Evolutionary conservation across 2,329 filamentous ascomycete genomes (phyloP), one percentile per base, ranked within the genome.

Genomic region (Pseudopyricularia cyperi): DNA sequence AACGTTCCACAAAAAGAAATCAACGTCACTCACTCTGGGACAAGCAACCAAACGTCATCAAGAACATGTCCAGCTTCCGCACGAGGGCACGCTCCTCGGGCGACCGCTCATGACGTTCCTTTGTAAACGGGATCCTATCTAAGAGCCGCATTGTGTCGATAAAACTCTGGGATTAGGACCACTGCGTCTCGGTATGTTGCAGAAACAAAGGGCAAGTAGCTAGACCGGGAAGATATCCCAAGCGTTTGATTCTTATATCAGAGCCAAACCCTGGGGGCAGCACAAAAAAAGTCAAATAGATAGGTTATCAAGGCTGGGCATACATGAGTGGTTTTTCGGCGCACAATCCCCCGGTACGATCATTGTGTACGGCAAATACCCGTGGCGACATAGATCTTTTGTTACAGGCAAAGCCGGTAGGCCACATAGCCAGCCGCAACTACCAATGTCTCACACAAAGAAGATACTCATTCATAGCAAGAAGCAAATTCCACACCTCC

Each of bases 371-470:
- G n/a, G n/a, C n/a, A n/a, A n/a, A n/a, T n/a, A n/a, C n/a, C n/a
- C n/a, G n/a, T n/a, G n/a, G n/a, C n/a, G n/a, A n/a, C n/a, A n/a
- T n/a, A n/a, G n/a, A n/a, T n/a, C n/a, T n/a, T n/a, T n/a, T n/a
- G n/a, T n/a, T n/a, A n/a, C n/a, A n/a, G n/a, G n/a, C n/a, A n/a
- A n/a, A n/a, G n/a, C n/a, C n/a, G n/a, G n/a, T n/a, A n/a, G n/a
- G n/a, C n/a, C n/a, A n/a, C n/a, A n/a, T 47, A 47, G 26, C 9
- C 19, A 35, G 26, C 8, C 15, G 26, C 7, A 28, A 12, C 60
- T 59, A 89, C 84, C 85, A 89, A 65, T 89, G 85, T 51, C 82
- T 73, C 49, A 82, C 79, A 57, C 77, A 78, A 3, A 89, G 63
- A 19, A 89, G 62, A 65, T 83, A 78, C 62, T 87, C 84, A 56